A percentile compares a stretch with the other conserved stretches of the same genome.
Conservation (phyloP, 2,329 filamentous ascomycete genomes). For the Ceratocystis colombiana region DNA sequence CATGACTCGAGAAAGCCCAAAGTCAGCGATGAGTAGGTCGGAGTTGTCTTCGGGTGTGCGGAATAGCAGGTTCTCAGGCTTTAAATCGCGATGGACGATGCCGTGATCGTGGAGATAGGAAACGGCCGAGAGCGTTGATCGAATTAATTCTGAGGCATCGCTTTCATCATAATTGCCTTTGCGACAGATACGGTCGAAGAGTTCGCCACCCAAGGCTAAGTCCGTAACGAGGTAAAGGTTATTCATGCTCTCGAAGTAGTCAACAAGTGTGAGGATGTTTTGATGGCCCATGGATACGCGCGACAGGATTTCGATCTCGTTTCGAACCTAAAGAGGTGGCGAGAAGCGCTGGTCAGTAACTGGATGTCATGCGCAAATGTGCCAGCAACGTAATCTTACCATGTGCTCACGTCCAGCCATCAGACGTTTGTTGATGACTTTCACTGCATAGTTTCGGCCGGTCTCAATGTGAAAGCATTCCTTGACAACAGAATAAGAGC, state of each 20-base stretch:
- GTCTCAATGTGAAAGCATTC: constrained; percentile 99
- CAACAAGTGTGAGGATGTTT: constrained; percentile 93
- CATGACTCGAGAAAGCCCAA: constrained; percentile 93
- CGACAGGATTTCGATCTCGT: constrained; percentile 96
- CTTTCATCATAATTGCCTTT: constrained; percentile 98
- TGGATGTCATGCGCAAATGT: background rate
- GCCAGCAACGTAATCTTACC: constrained; percentile 45
- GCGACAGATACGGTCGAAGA: constrained; percentile 96
- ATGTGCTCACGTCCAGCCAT: constrained; percentile 98
- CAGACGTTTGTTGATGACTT: constrained; percentile 97
- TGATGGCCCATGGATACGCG: constrained; percentile 98
- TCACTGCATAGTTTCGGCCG: constrained; percentile 93
- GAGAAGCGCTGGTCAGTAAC: constrained; percentile 3
- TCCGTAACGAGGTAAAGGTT: constrained; percentile 98
- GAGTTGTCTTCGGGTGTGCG: constrained; percentile 96
- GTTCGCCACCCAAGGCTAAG: constrained; percentile 86
- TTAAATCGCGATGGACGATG: constrained; percentile 95
- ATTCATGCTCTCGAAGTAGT: constrained; percentile 99
- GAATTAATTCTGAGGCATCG: constrained; percentile 89
- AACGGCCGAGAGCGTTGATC: constrained; percentile 90
- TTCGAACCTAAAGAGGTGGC: constrained; percentile 57
- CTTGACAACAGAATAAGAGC: constrained; percentile 96
- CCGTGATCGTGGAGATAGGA: constrained; percentile 97
- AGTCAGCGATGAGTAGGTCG: constrained; percentile 92
- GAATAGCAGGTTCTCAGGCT: constrained; percentile 95